phyloP scores from a whole-genome alignment of 331 rosid genomes.

The Acacia pycnantha region DNA sequence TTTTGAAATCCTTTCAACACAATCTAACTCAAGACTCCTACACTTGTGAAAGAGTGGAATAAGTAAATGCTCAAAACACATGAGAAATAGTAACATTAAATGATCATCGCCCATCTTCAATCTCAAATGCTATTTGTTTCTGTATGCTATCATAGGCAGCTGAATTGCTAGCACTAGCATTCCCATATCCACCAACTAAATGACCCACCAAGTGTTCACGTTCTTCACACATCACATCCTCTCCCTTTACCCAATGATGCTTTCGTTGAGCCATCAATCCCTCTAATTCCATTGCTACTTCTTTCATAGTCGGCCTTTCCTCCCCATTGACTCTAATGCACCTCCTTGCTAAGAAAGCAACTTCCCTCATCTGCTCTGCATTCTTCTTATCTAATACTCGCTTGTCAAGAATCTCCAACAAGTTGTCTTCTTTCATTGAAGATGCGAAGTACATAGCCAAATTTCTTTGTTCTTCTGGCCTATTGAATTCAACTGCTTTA shows the following conservation, averaged over 20 bases:
- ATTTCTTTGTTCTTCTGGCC: background rate
- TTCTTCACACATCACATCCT: background rate
- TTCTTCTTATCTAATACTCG: background rate
- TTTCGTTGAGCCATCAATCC: background rate
- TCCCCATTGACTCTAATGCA: background rate
- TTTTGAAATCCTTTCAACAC: too few relatives aligned
- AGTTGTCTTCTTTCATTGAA: background rate
- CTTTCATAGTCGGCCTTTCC: background rate
- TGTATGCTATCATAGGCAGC: background rate
- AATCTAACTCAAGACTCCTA: too few relatives aligned
- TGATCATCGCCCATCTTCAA: background rate
- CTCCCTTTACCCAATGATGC: background rate
- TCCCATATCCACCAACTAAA: background rate
- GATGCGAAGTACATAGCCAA: background rate
- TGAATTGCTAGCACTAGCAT: background rate
- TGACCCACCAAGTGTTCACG: background rate
- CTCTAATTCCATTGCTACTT: background rate
- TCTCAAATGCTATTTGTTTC: background rate
- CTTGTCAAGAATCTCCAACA: background rate
- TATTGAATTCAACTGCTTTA: background rate
- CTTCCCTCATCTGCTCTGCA: background rate
- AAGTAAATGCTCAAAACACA: background rate
- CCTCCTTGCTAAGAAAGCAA: background rate
- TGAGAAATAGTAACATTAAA: background rate
- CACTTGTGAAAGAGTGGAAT: background rate